phyloP scores from a whole-genome alignment of 2,329 filamentous ascomycete genomes.

The Colletotrichum viniferum region DNA sequence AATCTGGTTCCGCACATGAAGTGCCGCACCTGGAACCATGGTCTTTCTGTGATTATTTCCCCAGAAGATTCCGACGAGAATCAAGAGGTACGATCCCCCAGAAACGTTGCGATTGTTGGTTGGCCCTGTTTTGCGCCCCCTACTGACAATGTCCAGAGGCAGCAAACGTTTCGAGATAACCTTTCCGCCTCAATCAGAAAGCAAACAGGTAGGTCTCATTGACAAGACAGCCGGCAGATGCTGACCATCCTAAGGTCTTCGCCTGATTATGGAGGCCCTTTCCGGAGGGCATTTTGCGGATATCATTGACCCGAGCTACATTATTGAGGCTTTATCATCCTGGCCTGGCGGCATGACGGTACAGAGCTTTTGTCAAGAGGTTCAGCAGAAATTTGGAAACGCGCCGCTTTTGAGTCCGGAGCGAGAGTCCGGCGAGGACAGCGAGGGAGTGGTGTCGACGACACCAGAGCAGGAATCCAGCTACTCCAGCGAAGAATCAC shows the following conservation, averaged over 20 bases:
- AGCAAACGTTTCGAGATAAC: neutral
- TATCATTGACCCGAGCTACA: neutral
- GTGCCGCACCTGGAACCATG: neutral
- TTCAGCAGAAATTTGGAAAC: neutral
- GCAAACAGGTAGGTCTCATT: neutral
- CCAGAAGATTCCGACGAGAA: neutral
- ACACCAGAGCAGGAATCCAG: neutral
- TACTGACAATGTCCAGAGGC: neutral
- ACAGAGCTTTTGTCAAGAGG: neutral
- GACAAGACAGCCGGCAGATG: neutral
- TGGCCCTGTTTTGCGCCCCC: neutral
- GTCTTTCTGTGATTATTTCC: neutral
- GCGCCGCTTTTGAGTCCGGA: neutral
- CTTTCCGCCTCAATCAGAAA: neutral
- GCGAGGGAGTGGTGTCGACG: neutral
- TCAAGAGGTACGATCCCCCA: neutral
- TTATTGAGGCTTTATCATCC: neutral
- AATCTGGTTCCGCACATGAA: neutral
- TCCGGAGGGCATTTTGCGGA: neutral
- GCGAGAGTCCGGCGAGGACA: neutral
- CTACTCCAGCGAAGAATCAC: neutral
- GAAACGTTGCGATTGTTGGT: neutral
- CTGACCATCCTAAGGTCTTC: constrained; percentile 22
- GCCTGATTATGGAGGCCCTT: constrained; percentile 26
- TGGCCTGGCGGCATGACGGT: neutral